Evolutionary conservation across 179 eudicot genomes (phyloP).

Genomic region (Heliamphora pulchella): DNA sequence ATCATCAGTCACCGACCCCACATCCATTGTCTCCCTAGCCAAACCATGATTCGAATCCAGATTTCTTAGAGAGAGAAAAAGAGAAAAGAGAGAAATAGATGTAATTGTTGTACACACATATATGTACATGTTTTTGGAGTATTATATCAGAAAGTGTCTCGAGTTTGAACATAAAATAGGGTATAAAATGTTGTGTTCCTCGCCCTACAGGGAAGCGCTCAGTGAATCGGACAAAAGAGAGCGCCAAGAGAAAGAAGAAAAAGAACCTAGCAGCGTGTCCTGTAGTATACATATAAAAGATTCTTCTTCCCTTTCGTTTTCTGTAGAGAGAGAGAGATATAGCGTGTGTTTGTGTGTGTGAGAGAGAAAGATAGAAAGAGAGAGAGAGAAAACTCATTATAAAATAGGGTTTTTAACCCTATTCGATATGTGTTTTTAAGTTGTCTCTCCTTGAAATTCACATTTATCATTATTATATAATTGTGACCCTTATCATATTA

Average conservation of each 20-base stretch:
- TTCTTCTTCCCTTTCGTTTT: constrained; percentile 22
- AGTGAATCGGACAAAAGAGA: constrained; percentile 44
- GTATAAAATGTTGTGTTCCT: constrained; percentile 18
- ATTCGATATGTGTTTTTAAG: constrained; percentile 42
- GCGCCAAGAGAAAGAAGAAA: constrained; percentile 36
- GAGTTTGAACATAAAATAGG: not conserved
- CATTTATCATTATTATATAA: constrained; percentile 21
- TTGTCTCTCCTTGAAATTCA: constrained; percentile 54
- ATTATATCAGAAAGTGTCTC: constrained; percentile 11
- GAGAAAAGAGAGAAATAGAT: not conserved
- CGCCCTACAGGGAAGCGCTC: constrained; percentile 11
- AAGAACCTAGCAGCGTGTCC: constrained; percentile 45
- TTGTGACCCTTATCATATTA: constrained; percentile 1
- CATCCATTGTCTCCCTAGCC: not conserved
- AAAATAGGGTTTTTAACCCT: constrained; percentile 16
- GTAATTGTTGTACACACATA: not conserved
- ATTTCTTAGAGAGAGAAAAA: not conserved
- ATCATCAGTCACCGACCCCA: not conserved
- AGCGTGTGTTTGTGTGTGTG: too few relatives aligned
- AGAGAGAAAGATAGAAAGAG: too few relatives aligned
- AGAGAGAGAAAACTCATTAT: too few relatives aligned
- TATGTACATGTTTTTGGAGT: not conserved
- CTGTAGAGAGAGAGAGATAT: not conserved
- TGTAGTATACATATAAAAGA: constrained; percentile 21
- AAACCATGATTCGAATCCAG: not conserved